These are phyloP conservation scores for Moricandia arvensis DNA, from an alignment of 345 rosid species.

Conservation along the genomic window DNA sequence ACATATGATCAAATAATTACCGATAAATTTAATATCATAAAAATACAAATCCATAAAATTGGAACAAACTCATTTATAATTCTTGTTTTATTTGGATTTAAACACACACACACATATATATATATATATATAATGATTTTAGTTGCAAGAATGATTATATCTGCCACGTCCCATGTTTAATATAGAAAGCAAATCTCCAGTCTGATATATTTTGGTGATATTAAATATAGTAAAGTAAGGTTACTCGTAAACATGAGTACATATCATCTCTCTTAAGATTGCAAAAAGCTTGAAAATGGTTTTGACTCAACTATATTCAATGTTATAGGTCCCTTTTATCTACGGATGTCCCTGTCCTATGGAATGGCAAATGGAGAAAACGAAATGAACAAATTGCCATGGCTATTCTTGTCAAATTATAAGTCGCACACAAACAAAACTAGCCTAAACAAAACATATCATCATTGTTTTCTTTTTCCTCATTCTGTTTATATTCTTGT, in stretches of 20 bases:
- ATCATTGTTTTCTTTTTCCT: neutral
- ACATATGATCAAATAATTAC: neutral
- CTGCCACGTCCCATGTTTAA: neutral
- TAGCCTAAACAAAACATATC: too few species aligned
- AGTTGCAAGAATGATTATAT: neutral
- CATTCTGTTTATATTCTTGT: neutral
- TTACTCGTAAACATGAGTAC: neutral
- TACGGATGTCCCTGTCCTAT: conserved; percentile 38
- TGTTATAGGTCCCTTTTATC: conserved; percentile 26
- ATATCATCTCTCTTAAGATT: neutral
- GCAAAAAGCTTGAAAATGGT: conserved; percentile 11
- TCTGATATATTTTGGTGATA: neutral
- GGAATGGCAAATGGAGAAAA: conserved; percentile 30
- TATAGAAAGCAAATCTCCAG: neutral
- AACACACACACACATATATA: too few species aligned
- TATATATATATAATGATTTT: neutral
- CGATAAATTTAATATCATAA: neutral
- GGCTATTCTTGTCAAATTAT: conserved; percentile 26
- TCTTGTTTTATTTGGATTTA: neutral
- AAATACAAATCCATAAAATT: neutral
- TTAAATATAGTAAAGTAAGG: neutral
- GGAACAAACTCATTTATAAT: neutral
- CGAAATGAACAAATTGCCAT: conserved; percentile 7
- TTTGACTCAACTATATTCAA: neutral
- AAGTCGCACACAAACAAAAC: too few species aligned